Base-by-base conservation (phyloP, 2,329 filamentous ascomycete species). In the Fusarium bulbicola region DNA sequence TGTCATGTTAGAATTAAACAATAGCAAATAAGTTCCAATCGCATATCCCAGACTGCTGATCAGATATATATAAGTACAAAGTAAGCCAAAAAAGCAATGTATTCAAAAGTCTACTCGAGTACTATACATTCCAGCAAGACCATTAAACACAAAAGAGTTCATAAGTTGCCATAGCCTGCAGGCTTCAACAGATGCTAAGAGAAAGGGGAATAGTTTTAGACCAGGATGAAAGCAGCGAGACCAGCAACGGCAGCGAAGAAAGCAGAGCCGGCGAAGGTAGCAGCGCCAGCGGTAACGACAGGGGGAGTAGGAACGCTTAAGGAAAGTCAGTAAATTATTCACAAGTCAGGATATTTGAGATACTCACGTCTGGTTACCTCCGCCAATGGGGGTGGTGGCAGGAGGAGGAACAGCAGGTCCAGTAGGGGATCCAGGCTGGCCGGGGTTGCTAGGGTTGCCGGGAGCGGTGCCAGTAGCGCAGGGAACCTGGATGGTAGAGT, bases 181-280 rank as follows among this genome's bases (percentile, higher is more conserved):
- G 81, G 82, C 82, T 81, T 81, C 78, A 78, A 81, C 80, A 76
- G 68, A 79, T 76, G 76, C 71, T 54, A 39, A 37, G 80, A 81
- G 80, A 76, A 76, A 49, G 32, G 26, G 77, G 68, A 79, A 76
- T 69, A 54, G 80, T 80, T 87, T 90, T 90, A 90, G 81, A 85
- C 86, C 78, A 90, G 81, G 83, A 86, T 77, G 79, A 88, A 81
- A 79, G 87, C 88, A 70, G 83, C 85, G 63, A 87, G 79, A 83
- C 87, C 88, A 81, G 86, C 88, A 54, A 82, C 84, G 74, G 85
- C 88, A 80, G 88, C 88, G 79, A 89, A 81, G 78, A 86, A 70
- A 79, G 84, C 85, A 70, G 88, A 89, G 84, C 85, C 86, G 71
- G 84, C 84, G 77, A 90, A 79, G 78, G 85, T 83, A 77, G 84